Evolutionary conservation across 768 basidiomycete genomes (phyloP), one percentile per base, ranked within the genome.

Genomic region (Boletales sp.): DNA sequence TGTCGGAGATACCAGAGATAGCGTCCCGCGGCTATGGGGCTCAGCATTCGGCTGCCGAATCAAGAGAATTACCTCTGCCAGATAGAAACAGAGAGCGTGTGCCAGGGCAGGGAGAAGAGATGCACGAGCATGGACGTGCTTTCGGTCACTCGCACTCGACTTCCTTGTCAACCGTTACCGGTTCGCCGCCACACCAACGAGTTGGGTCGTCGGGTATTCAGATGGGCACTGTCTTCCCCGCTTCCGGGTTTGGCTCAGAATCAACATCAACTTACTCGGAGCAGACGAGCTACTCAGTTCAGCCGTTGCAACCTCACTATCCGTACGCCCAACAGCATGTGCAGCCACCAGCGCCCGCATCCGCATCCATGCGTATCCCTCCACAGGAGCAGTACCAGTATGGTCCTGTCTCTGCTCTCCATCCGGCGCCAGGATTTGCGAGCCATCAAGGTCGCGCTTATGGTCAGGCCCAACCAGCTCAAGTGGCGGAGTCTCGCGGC

Each of bases 141-240:
- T 0, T 36, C 2, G 10, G 53, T 4, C 66, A 67, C 19, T 43
- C 49, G 17, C 52, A 60, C 21, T 67, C 65, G 4, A 30, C 56
- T 19, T 67, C 66, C 11, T 3, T 63, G 12, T 58, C 63, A 9
- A 67, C 67, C 25, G 51, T 67, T 5, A 57, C 57, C 6, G 58
- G 39, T 8, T 58, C 63, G 2, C 50, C 62, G 3, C 54, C 42
- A 8, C 55, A 50, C 37, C 28, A n/a, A 28, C 60, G 14, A 31
- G 46, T 42, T 15, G 43, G 45, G 17, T 32, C 39, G 7, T 42
- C 45, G 2, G 33, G 25, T 18, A 11, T 18, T 9, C 14, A 42
- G 1, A 35, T 40, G 3, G 36, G 44, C 4, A 12, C 36, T 19
- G 9, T 8, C n/a, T 50, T 48, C 31, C 19, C 49, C 28, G n/a